These are phyloP conservation scores for Nephelium lappaceum DNA, from an alignment of 345 rosid genomes.

Conservation along the genomic window DNA sequence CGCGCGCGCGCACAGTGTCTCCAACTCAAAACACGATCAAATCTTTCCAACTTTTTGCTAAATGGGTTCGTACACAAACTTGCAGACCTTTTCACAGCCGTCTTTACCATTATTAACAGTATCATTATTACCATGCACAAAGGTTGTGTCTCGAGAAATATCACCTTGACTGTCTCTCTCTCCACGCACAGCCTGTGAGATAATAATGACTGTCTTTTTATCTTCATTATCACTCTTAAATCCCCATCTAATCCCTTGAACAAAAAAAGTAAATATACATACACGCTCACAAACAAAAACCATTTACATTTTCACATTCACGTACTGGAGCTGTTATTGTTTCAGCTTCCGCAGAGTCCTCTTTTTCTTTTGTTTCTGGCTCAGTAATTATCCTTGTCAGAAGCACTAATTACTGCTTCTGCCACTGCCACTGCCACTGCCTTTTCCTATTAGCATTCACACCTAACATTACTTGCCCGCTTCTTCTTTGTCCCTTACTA, in stretches of 20 bases:
- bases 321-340: conserved; percentile 17
- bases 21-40: not conserved
- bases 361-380: conserved; percentile 22
- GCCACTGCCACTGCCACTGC: conserved; percentile 31
- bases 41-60: not conserved
- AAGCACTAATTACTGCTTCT: conserved; percentile 52
- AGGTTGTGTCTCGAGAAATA: conserved; percentile 32
- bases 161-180: conserved; percentile 10
- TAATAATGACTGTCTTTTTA: conserved; percentile 34
- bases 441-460: conserved; percentile 32
- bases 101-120: conserved; percentile 44
- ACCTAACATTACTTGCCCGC: conserved; percentile 38
- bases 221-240: conserved; percentile 15
- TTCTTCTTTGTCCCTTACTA: conserved; percentile 31
- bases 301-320: conserved; percentile 17
- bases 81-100: conserved; percentile 50
- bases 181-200: conserved; percentile 29
- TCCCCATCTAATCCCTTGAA: conserved; percentile 18
- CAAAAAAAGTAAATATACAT: no score
- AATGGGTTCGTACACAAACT: conserved; percentile 27
- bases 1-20: no score
- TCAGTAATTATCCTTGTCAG: conserved; percentile 66
- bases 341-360: conserved; percentile 30
- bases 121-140: conserved; percentile 41
- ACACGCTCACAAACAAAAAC: not conserved